These are phyloP conservation scores for Pseudocercospora musae DNA, from an alignment of 2,329 filamentous ascomycete genomes.

Conservation along the genomic window DNA sequence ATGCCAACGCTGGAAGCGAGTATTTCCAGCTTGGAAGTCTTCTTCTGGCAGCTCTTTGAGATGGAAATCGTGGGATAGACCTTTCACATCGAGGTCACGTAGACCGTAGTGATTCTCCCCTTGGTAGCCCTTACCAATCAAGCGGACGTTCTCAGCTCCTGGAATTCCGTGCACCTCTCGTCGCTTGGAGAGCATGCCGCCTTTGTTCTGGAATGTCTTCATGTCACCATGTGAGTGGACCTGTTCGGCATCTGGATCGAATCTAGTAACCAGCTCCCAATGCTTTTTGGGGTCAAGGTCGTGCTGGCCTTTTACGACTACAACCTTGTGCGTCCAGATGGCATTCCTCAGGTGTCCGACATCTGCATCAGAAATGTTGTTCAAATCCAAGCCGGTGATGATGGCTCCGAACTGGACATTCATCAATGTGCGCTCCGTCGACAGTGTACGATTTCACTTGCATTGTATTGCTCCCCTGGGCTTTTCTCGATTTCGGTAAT, in stretches of 20 bases:
- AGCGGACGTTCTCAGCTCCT: slow-evolving; percentile 44
- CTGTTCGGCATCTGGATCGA: slow-evolving; percentile 42
- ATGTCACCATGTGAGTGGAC: slow-evolving; percentile 45
- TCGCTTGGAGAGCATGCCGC: slow-evolving; percentile 41
- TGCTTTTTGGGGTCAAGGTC: slow-evolving; percentile 43
- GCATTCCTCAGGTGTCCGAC: slow-evolving; percentile 39
- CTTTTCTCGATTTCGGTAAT: slow-evolving; percentile 7
- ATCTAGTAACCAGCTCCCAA: slow-evolving; percentile 44
- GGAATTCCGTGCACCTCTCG: slow-evolving; percentile 36
- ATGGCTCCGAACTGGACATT: slow-evolving; percentile 12
- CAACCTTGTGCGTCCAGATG: slow-evolving; percentile 46
- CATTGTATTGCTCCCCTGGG: slow-evolving; percentile 13
- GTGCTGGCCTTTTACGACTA: slow-evolving; percentile 45
- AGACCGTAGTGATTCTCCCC: slow-evolving; percentile 46
- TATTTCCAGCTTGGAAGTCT: slow-evolving; percentile 53
- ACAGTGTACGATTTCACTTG: not conserved
- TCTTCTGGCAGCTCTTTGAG: slow-evolving; percentile 59
- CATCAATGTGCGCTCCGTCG: not conserved
- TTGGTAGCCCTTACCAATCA: slow-evolving; percentile 48
- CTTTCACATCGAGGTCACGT: slow-evolving; percentile 37
- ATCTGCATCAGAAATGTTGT: slow-evolving; percentile 39
- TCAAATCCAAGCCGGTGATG: slow-evolving; percentile 39
- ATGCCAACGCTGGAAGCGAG: slow-evolving; percentile 70
- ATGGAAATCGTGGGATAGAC: slow-evolving; percentile 52
- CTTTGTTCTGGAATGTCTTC: slow-evolving; percentile 42